Percentiles rank a stretch among this genome's conserved stretches.
Evolutionary conservation across 345 rosid genomes (phyloP).

Genomic region (Eutrema yunnanense): DNA sequence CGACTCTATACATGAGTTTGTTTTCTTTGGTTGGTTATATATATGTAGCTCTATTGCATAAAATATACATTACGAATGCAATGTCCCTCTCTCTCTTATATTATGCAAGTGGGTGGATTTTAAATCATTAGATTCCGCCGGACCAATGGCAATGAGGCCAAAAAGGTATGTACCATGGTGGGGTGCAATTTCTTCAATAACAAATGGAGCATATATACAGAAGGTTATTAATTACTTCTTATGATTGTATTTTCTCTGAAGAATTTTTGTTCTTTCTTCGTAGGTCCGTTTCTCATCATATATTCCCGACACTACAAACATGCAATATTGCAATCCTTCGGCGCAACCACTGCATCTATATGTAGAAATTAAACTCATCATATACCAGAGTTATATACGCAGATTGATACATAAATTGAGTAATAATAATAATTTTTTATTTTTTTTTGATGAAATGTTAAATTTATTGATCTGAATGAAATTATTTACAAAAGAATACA

Average conservation of each 20-base stretch:
- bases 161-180: conserved; percentile 24
- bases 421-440: neutral
- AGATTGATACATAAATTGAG: neutral
- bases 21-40: neutral
- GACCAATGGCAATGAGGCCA: conserved; percentile 22
- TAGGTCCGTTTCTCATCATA: conserved; percentile 41
- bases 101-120: neutral
- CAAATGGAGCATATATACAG: neutral
- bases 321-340: conserved; percentile 5
- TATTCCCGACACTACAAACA: conserved; percentile 46
- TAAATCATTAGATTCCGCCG: conserved; percentile 33
- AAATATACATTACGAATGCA: neutral
- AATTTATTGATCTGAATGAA: too few relatives aligned
- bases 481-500: too few relatives aligned
- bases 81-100: neutral
- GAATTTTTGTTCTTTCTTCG: conserved; percentile 18
- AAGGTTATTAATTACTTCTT: neutral
- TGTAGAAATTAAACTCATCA: neutral
- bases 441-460: too few relatives aligned
- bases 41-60: neutral
- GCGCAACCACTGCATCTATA: conserved; percentile 3
- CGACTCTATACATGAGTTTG: neutral
- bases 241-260: neutral
- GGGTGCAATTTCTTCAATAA: conserved; percentile 16
- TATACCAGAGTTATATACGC: too few relatives aligned